Base-by-base conservation (phyloP, 306 rosid species). In the Mimosa pudica region DNA sequence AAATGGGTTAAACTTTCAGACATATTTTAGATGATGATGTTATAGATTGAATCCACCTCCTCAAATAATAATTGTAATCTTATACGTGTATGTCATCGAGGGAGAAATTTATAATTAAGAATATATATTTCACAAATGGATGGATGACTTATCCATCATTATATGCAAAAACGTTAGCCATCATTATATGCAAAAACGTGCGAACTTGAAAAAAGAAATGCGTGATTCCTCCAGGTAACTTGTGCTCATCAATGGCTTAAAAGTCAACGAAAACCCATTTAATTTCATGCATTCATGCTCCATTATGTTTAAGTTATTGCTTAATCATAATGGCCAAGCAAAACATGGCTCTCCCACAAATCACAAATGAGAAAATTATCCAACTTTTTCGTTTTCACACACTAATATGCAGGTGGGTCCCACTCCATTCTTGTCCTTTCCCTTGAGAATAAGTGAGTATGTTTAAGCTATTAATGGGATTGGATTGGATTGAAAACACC, bases 241-340 rank as follows among this genome's bases (percentile, higher is more conserved):
- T 63, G 70, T 35, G 46, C 7, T 54, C 11, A 67, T 65, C 52
- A 20, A 67, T 58, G 61, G 49, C 61, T 38, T 33, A 69, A 32
- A 75, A 78, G 83, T 79, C 79, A 85, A 70, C 52, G 36, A 82
- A 63, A 82, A 63, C 45, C 60, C 71, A 71, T 65, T 3, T 65
- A 75, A 41, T 70, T 46, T 17, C 60, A 36, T 64, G 46, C 73
- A 71, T 82, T 71, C 82, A 49, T 82, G 77, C 55, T 32, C 73
- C 63, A 79, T 61, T 38, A 13, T 16, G 35, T 55, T 55, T 18
- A 20, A 0, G 33, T n/a, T 57, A 57, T n/a, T 48, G 66, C 82
- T 69, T 62, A 46, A 80, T 61, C 36, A 62, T 42, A 48, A 10
- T 60, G 73, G 80, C 13, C 9, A 20, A 18, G 7, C 36, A 8